Conservation (phyloP, 2,329 filamentous ascomycete genomes). For the Aspergillus sp. region DNA sequence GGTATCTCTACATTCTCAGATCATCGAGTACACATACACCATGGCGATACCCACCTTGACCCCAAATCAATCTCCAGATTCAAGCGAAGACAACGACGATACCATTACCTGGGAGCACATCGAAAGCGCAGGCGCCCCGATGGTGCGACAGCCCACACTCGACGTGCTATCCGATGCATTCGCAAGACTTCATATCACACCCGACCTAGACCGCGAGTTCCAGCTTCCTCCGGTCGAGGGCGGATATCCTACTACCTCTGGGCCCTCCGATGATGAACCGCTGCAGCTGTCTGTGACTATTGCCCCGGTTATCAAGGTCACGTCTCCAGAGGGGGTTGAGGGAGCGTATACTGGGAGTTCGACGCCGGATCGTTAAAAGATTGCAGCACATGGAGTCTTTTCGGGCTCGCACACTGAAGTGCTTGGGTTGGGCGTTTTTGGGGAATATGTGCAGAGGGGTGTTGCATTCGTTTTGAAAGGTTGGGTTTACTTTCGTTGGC, state of each 20-base stretch:
- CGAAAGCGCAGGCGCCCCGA: conserved; percentile 7
- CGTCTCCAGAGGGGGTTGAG: neutral
- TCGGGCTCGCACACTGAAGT: neutral
- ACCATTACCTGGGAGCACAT: conserved; percentile 21
- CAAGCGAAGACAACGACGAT: conserved; percentile 16
- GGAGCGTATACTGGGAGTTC: neutral
- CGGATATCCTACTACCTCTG: neutral
- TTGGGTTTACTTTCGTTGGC: neutral
- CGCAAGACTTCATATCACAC: neutral
- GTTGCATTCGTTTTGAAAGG: neutral
- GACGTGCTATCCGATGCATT: neutral
- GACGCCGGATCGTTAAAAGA: neutral
- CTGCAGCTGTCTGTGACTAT: neutral
- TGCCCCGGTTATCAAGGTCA: conserved; percentile 9
- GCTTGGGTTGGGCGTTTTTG: neutral
- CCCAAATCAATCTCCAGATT: neutral
- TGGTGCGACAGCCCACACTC: neutral
- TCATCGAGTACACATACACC: neutral
- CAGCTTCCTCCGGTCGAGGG: conserved; percentile 2
- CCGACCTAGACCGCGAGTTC: neutral
- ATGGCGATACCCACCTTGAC: conserved; percentile 5
- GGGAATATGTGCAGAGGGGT: neutral
- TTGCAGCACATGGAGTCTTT: neutral
- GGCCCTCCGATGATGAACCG: neutral
- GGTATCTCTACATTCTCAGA: neutral